Evolutionary conservation across 1,139 yeast species (phyloP).

Genomic region (Geotrichum carabidarum): DNA sequence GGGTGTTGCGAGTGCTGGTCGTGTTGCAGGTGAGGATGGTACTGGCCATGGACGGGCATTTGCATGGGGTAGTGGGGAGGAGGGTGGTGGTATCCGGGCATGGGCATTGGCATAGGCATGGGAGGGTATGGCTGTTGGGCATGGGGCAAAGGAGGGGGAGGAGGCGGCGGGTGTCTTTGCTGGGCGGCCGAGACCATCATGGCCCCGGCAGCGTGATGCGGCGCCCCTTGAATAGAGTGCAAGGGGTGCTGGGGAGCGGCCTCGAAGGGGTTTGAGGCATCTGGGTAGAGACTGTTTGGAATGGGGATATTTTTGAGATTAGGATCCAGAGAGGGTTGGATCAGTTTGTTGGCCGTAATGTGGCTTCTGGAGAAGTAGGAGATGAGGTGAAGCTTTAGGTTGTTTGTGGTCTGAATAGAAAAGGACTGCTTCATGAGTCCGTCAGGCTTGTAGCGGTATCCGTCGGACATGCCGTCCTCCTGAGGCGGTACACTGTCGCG

Average conservation of each 20-base stretch:
- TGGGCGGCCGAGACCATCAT: not conserved
- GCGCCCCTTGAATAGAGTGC: not conserved
- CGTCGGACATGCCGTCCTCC: slow-evolving; percentile 23
- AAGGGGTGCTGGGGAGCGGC: slow-evolving; percentile 14
- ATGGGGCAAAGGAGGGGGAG: slow-evolving; percentile 7
- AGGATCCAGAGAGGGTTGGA: slow-evolving; percentile 43
- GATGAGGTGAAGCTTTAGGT: slow-evolving; percentile 53
- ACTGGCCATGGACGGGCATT: slow-evolving; percentile 16
- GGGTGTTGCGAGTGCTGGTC: slow-evolving; percentile 18
- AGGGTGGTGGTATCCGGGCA: slow-evolving; percentile 8
- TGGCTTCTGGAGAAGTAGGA: slow-evolving; percentile 44
- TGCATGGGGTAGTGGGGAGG: slow-evolving; percentile 13
- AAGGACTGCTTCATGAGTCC: slow-evolving; percentile 61
- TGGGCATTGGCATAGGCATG: slow-evolving; percentile 15
- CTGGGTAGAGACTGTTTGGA: slow-evolving; percentile 43
- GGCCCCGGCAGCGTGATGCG: not conserved
- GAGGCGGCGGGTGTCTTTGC: slow-evolving; percentile 1
- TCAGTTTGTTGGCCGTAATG: slow-evolving; percentile 29
- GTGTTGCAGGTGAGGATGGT: slow-evolving; percentile 20
- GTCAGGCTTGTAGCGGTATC: slow-evolving; percentile 41
- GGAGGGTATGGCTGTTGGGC: slow-evolving; percentile 1
- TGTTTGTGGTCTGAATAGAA: slow-evolving; percentile 49
- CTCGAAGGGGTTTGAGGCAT: slow-evolving; percentile 25
- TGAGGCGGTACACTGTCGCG: not conserved
- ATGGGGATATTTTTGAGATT: slow-evolving; percentile 36